Conservation (phyloP, 106 monocot genomes). For the Allium cepa region DNA sequence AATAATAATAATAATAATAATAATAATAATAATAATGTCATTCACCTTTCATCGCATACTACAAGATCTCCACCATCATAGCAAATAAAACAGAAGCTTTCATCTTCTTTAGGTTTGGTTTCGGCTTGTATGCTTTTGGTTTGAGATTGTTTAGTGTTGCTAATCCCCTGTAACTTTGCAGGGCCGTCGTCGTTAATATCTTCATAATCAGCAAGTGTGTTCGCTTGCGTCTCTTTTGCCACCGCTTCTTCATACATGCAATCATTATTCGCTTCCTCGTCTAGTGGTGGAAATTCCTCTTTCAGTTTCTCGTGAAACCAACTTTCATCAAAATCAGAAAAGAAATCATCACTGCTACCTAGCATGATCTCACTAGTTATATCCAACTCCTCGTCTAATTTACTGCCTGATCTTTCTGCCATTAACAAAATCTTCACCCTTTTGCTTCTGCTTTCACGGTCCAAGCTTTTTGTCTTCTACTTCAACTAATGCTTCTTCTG, state of each 20-base stretch:
- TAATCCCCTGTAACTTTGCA: constrained; percentile 17
- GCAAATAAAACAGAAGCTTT: constrained; percentile 55
- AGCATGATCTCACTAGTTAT: too few species aligned
- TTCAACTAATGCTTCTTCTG: not conserved
- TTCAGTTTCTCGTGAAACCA: not conserved
- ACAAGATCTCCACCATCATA: constrained; percentile 65
- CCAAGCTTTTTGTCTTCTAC: not conserved
- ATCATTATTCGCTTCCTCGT: not conserved
- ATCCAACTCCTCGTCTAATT: too few species aligned
- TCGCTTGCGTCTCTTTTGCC: not conserved
- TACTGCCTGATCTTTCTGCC: too few species aligned
- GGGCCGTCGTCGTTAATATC: constrained; percentile 15
- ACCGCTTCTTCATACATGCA: not conserved
- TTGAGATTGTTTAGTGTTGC: constrained; percentile 10
- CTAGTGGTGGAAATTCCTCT: not conserved
- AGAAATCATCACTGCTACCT: not conserved
- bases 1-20: too few species aligned
- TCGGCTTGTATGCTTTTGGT: constrained; percentile 3
- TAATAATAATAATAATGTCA: too few species aligned
- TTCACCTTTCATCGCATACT: constrained; percentile 54
- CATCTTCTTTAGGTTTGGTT: constrained; percentile 27
- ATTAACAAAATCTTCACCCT: too few species aligned
- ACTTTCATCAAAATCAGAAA: not conserved
- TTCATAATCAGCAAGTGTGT: constrained; percentile 2
- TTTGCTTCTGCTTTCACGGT: too few species aligned